Evolutionary conservation across 2,329 filamentous ascomycete species (phyloP), one percentile per base, ranked within the genome.

Genomic region (Pseudophaeomoniella oleicola): DNA sequence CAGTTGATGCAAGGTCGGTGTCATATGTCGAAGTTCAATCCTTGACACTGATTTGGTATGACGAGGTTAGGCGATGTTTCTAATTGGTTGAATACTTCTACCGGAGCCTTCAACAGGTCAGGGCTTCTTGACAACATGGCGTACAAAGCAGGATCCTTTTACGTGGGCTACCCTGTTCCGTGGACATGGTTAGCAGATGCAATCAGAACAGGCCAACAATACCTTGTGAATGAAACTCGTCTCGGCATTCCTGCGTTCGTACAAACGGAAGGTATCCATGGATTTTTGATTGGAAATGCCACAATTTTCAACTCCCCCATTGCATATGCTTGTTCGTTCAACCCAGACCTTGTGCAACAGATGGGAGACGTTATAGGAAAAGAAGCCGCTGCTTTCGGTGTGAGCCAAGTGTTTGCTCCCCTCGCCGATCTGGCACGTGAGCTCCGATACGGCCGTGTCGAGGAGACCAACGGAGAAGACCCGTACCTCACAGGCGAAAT

Each of bases 221-320:
- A 84, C 44, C 59, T 82, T 2, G 46, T 75, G 34, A 62, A 81
- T 13, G 73, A 78, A 44, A 81, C 76, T 1, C 74, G 70, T 2
- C 57, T 78, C 5, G 80, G 78, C 0, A 85, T 85, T 36, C 81
- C 81, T 4, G 74, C 80, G 1, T 67, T 83, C 45, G 73, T 81
- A 11, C 81, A 85, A 54, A 79, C 72, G 3, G 81, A 86, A 56
- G 78, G 74, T 27, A 78, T 85, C 32, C 80, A 85, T 48, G 81
- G 79, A 1, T 75, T 84, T 44, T 60, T 83, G 19, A 69, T 78
- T 31, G 69, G 71, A 6, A 84, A 84, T 51, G 79, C 78, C 2
- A 85, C 81, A 2, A 81, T 85, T 40, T 86, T 84, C 62, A 85
- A 84, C 56, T 81, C 76, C 1, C 80, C 81, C 0, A 83, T 85